Evolutionary conservation across 768 basidiomycete species (phyloP), one percentile per base, ranked within the genome.

Genomic region (Rubroboletus pulcherrimus): DNA sequence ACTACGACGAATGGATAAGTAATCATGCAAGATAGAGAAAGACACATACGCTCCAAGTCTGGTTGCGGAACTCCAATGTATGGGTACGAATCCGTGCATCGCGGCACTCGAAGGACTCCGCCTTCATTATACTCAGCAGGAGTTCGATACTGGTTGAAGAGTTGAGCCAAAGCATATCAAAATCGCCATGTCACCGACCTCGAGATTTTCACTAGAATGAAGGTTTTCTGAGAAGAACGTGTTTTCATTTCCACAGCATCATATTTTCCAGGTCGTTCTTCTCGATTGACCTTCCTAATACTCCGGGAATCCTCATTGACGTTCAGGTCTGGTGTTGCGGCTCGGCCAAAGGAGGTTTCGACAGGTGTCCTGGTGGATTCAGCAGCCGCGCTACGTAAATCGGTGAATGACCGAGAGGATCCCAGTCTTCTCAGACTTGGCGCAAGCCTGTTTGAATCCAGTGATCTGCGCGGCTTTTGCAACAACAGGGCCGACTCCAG

Each of bases 161-260:
- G 39, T 49, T 69, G 40, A 67, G 58, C 51, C 61, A 41, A 62
- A 55, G n/a, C 59, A 57, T 9, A 56, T n/a, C 49, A 40, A 50
- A 33, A 10, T 50, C 6, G 4, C 4, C 5, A 19, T 35, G 37
- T 41, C 42, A 63, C 74, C 39, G 59, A 83, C 87, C 87, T 89
- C 12, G 85, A 80, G 19, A 96, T 80, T 62, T 80, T 79, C 51
- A 96, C 87, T 40, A 84, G 76, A 43, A 93, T 82, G 62, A 95
- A 96, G 7, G 85, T 93, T 63, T 93, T 93, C 69, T 86, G 82
- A 0, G 83, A 81, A 1, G 93, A 91, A 7, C 93, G 82, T 12
- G 78, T 81, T 67, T 85, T 89, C 89, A 91, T 91, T 66, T 88
- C 85, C n/a, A 82, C 81, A 3, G 88, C 87, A 64, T 89, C 89